Percentiles rank a stretch among this genome's conserved stretches.
Evolutionary conservation across 148 eudicot genomes (phyloP).

Genomic region (Rhododendron ferrugineum): DNA sequence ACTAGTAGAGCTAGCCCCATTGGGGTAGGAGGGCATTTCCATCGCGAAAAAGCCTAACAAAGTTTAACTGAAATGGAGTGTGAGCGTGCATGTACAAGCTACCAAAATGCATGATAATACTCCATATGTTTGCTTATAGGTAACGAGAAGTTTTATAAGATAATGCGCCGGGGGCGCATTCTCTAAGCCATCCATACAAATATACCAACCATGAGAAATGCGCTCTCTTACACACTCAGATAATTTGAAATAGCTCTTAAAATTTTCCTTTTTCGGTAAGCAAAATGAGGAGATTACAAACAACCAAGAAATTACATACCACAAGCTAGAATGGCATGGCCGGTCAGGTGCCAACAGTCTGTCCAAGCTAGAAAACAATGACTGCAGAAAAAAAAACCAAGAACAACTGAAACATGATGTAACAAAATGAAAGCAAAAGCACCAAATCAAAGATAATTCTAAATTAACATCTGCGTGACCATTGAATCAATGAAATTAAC

Average conservation of each 20-base stretch:
- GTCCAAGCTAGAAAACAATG: conserved; percentile 74
- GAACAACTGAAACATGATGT: not conserved
- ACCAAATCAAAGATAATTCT: not conserved
- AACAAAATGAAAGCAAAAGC: not conserved
- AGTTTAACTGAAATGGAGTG: not conserved
- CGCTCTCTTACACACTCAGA: not conserved
- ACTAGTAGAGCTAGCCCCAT: not conserved
- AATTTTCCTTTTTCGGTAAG: not conserved
- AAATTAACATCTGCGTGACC: not conserved
- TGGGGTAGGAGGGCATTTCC: not conserved
- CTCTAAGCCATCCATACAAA: not conserved
- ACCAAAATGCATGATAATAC: not conserved
- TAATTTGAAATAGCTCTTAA: not conserved
- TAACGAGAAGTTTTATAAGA: not conserved
- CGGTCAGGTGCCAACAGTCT: conserved; percentile 76
- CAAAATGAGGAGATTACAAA: not conserved
- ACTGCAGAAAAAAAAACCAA: conserved; percentile 33
- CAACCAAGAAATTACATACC: conserved; percentile 36
- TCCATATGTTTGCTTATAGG: not conserved
- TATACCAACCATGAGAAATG: not conserved
- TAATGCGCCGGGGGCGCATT: not conserved
- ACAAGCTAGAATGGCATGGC: conserved; percentile 82
- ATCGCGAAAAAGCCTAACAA: not conserved
- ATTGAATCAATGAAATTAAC: not conserved
- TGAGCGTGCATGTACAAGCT: not conserved